These are phyloP conservation scores for Calocera cornea DNA, from an alignment of 768 basidiomycete species.

Conservation along the genomic window DNA sequence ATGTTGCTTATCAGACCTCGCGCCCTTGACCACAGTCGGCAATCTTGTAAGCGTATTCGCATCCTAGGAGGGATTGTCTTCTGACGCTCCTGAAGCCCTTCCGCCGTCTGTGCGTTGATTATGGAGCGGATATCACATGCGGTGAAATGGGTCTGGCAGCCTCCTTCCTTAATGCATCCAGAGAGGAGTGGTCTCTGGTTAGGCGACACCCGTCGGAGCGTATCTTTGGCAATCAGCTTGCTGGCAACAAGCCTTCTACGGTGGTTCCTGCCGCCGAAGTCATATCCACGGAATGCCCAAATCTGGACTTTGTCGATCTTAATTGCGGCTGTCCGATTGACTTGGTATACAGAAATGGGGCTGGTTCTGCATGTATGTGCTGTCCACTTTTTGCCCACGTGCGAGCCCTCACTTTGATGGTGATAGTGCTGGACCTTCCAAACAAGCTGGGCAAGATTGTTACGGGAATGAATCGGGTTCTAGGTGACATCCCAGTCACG, in stretches of 20 bases:
- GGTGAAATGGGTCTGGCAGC: slow-evolving; percentile 95
- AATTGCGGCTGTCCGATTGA: slow-evolving; percentile 98
- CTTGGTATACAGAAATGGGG: slow-evolving; percentile 80
- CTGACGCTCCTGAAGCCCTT: slow-evolving; percentile 52
- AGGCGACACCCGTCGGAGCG: slow-evolving; percentile 75
- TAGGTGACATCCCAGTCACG: slow-evolving; percentile 84
- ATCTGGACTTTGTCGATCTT: slow-evolving; percentile 82
- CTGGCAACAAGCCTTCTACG: slow-evolving; percentile 69
- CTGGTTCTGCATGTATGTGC: slow-evolving; percentile 71
- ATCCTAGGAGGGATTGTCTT: background rate
- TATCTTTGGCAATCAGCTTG: slow-evolving; percentile 84
- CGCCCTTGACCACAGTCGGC: slow-evolving; percentile 87
- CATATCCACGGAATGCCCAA: slow-evolving; percentile 52
- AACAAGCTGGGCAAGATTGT: slow-evolving; percentile 75
- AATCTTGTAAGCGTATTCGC: slow-evolving; percentile 49
- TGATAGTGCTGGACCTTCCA: slow-evolving; percentile 65
- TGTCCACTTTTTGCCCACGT: background rate
- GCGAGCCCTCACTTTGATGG: background rate
- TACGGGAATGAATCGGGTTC: slow-evolving; percentile 77
- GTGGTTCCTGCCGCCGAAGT: slow-evolving; percentile 70
- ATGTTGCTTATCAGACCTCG: slow-evolving; percentile 33
- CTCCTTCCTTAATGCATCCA: slow-evolving; percentile 76
- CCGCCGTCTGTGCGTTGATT: slow-evolving; percentile 69
- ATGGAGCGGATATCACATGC: slow-evolving; percentile 89
- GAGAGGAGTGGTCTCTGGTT: slow-evolving; percentile 90